A percentile compares a stretch with the other conserved stretches of the same genome.
Evolutionary conservation across 2,329 filamentous ascomycete genomes (phyloP).

Genomic region (Exserohilum rostratum): DNA sequence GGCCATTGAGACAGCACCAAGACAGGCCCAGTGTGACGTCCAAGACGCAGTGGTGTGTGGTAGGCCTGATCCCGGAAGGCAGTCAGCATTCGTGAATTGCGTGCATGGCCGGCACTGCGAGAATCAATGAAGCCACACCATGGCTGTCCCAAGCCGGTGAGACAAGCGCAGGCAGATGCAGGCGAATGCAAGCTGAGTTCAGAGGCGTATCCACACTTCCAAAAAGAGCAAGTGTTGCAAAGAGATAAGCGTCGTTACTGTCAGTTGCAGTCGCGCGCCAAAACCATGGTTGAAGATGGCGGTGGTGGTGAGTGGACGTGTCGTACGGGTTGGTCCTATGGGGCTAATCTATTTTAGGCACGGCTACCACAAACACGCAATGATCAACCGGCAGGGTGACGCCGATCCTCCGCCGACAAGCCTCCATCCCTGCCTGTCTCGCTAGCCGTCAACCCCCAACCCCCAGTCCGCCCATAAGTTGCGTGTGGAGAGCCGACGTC

Average conservation of each 20-base stretch:
- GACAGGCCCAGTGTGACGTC: neutral
- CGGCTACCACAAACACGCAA: constrained; percentile 4
- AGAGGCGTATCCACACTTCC: neutral
- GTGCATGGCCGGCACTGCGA: neutral
- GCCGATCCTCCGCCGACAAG: constrained; percentile 8
- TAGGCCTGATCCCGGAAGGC: neutral
- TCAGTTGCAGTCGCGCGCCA: constrained; percentile 11
- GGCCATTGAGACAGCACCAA: neutral
- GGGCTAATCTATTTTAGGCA: constrained; percentile 28
- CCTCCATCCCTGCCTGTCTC: constrained; percentile 3
- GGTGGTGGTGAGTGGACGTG: constrained; percentile 22
- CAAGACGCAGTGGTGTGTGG: neutral
- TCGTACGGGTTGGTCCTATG: constrained; percentile 8
- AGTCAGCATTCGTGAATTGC: constrained; percentile 6
- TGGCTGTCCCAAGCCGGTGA: neutral
- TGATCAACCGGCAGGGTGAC: constrained; percentile 8
- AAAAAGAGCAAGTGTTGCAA: neutral
- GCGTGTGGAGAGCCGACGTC: constrained; percentile 35
- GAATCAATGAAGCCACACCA: neutral
- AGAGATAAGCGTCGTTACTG: constrained; percentile 4
- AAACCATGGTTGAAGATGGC: constrained; percentile 15
- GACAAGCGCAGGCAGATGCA: neutral
- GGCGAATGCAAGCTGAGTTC: neutral
- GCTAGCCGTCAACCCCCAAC: constrained; percentile 6
- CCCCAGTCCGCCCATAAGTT: no score